Base-by-base conservation (phyloP, 2,329 filamentous ascomycete species). In the Pseudogymnoascus sp. region DNA sequence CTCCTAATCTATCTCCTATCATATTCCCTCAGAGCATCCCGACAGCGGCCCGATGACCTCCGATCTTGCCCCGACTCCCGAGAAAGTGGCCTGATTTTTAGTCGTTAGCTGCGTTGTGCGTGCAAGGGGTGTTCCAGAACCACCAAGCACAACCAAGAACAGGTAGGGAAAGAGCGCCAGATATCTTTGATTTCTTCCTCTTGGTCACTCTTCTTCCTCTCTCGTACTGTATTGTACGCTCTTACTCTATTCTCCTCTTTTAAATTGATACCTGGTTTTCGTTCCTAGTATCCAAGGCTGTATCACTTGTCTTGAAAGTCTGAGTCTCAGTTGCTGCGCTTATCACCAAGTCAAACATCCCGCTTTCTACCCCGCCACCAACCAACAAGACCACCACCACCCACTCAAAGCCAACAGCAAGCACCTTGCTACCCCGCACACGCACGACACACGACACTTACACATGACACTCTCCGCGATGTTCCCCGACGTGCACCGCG, bases 81-180 rank as follows among this genome's bases (percentile, higher is more conserved):
- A 54, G 44, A 54, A 54, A 54, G 44, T 54, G 44, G 44, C 44
- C 44, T 54, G 44, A 54, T 54, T 54, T 11, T 54, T 54, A 11
- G 26, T 54, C 44, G 26, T 54, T 54, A 54, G 26, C 44, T 54
- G 26, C 41, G 13, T 29, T 47, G 11, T 29, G 10, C 15, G 21
- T n/a, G 17, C 44, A 26, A 29, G 21, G 13, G 26, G n/a, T 54
- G 44, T 31, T 15, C 44, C 8, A 17, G 26, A 54, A 7, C 13
- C 8, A 39, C n/a, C 44, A 50, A 54, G 44, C 44, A 54, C 21
- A 4, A 21, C 31, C 8, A 31, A 39, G 2, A 54, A 5, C 26
- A 54, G 26, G 26, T 33, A 33, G 26, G 26, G 26, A 31, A 24
- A 4, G 41, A n/a, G 21, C 11, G 26, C 8, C 41, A 11, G 41